These are phyloP conservation scores for Miscanthus lutarioriparius DNA, from an alignment of 176 grass and related monocot species.

Conservation along the genomic window DNA sequence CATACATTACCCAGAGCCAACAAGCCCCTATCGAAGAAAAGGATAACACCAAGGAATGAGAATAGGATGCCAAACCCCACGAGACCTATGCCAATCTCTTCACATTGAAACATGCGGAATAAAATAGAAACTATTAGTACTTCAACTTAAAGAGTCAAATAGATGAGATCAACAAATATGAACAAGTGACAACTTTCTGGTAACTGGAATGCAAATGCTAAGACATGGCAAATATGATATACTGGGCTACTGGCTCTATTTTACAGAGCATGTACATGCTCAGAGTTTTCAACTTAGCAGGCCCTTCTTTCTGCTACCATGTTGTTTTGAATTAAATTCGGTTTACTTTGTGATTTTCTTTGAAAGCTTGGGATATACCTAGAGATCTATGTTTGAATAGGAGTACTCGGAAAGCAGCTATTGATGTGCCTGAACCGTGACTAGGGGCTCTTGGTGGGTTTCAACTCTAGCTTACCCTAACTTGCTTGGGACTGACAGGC, in stretches of 20 bases:
- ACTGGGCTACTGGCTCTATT: not conserved
- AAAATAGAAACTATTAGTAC: slow-evolving; percentile 18
- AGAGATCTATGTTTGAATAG: no score
- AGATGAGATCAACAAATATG: slow-evolving; percentile 1
- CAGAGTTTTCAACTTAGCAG: slow-evolving; percentile 9
- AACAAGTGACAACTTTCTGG: slow-evolving; percentile 14
- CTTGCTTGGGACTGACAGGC: no score
- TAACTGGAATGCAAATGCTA: slow-evolving; percentile 32
- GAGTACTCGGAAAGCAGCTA: no score
- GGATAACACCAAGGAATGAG: slow-evolving; percentile 85
- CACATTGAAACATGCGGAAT: slow-evolving; percentile 34
- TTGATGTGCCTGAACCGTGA: no score
- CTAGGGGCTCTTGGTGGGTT: no score
- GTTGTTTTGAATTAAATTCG: slow-evolving; percentile 11
- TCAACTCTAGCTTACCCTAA: no score
- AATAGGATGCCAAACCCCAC: slow-evolving; percentile 92
- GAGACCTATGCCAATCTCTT: slow-evolving; percentile 91
- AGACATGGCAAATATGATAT: not conserved
- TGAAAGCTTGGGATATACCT: no score
- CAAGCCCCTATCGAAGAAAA: slow-evolving; percentile 96
- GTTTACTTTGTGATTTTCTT: not conserved
- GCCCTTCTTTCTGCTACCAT: not conserved
- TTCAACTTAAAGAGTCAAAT: slow-evolving; percentile 12
- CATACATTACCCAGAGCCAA: slow-evolving; percentile 99
- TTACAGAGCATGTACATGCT: not conserved